Evolutionary conservation across 1,139 yeast genomes (phyloP).

Genomic region (Blastobotrys buckinghamii): DNA sequence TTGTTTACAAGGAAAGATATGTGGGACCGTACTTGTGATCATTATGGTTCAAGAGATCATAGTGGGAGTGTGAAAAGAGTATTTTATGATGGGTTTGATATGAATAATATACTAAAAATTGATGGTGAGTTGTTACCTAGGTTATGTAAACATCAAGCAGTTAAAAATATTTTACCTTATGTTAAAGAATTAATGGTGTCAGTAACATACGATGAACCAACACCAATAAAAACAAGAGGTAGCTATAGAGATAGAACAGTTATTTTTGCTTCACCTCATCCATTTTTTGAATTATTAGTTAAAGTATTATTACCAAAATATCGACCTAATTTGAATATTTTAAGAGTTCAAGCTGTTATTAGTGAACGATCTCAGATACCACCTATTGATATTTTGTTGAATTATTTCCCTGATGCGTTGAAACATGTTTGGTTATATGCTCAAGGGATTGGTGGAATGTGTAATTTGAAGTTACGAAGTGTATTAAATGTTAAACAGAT

Average conservation of each 20-base stretch:
- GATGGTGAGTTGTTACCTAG: background rate
- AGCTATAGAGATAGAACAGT: background rate
- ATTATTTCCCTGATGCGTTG: conserved; percentile 1
- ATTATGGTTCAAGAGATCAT: conserved; percentile 5
- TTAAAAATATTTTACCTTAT: conserved; percentile 2
- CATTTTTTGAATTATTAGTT: conserved; percentile 7
- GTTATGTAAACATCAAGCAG: conserved; percentile 6
- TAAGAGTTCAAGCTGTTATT: conserved; percentile 3
- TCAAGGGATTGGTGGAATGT: conserved; percentile 8
- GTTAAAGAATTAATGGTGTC: conserved; percentile 4
- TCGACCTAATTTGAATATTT: background rate
- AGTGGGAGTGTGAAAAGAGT: conserved; percentile 1
- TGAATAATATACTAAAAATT: background rate
- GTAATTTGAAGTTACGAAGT: background rate
- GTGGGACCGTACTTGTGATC: conserved; percentile 10
- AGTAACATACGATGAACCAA: conserved; percentile 7
- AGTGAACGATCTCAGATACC: conserved; percentile 3
- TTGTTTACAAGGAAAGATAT: conserved; percentile 1
- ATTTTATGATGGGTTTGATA: background rate
- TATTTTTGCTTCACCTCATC: background rate
- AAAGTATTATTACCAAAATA: conserved; percentile 4
- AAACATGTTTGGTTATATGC: conserved; percentile 10
- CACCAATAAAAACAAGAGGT: background rate
- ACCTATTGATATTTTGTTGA: conserved; percentile 2
- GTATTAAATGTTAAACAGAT: conserved; percentile 4